Evolutionary conservation across 1,284 basidiomycete genomes (phyloP), one percentile per base, ranked within the genome.

Genomic region (Fomitiporia mediterranea): DNA sequence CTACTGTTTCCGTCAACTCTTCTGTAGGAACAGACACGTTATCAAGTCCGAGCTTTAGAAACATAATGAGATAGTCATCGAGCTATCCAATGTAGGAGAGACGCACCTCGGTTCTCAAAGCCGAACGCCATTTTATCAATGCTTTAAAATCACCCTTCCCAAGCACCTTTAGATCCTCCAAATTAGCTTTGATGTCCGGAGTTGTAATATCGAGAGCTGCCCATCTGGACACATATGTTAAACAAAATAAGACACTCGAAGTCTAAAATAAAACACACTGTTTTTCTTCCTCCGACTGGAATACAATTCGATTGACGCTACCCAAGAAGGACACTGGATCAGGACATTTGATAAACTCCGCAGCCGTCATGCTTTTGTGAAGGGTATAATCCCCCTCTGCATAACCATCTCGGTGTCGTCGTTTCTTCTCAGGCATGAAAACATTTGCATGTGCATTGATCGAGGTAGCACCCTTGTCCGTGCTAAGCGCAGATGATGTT

Each of bases 71-170:
- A 32, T 9, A 35, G 48, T 27, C 30, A 40, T 51, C 49, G 46
- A 9, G 15, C 35, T 58, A 11, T 4, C 6, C 52, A 28, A 35
- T 21, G 25, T 3, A 37, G 34, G 11, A 19, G 9, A 23, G n/a
- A 62, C 70, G 27, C 61, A 86, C 89, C 77, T 93, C 92, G 72
- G 93, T 89, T 52, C 92, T 87, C 43, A 97, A 74, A 7, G 83
- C 80, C 30, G 83, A 72, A 50, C 95, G 80, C 96, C 97, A 99
- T 74, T 90, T 97, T 60, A 99, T 79, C 58, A 99, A 73, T 8
- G 81, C 71, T 70, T 98, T 98, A 76, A 99, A 99, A 67, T 99
- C 97, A 50, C 94, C 89, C 72, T 98, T 98, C 46, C 97, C 97
- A 34, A 99, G 77, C 3, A 99, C 95, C 70, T 98, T 98, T 62